phyloP scores from a whole-genome alignment of 2,329 filamentous ascomycete species.

The Didymella keratinophila region DNA sequence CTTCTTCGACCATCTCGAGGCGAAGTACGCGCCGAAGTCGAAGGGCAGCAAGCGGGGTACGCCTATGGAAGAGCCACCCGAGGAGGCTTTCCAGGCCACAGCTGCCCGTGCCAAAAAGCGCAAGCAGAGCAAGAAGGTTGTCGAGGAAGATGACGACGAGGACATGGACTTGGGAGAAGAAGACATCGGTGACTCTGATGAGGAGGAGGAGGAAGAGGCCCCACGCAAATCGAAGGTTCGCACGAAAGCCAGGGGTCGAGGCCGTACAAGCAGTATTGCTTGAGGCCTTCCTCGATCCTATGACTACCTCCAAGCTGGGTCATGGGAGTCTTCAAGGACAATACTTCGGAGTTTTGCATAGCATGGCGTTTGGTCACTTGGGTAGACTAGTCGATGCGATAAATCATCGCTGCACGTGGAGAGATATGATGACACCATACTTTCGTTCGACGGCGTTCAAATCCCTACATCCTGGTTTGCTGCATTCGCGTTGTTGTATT shows the following conservation, averaged over 20 bases:
- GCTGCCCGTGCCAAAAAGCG: constrained; percentile 39
- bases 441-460: background rate
- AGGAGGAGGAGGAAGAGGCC: constrained; percentile 26
- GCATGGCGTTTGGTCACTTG: constrained; percentile 22
- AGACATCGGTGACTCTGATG: constrained; percentile 38
- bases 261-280: constrained; percentile 25
- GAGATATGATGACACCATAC: background rate
- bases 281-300: background rate
- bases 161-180: constrained; percentile 36
- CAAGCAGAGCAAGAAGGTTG: constrained; percentile 32
- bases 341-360: constrained; percentile 20
- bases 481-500: background rate
- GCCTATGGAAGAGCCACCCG: constrained; percentile 63
- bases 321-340: background rate
- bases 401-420: background rate
- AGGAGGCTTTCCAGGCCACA: constrained; percentile 65
- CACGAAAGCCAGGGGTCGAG: constrained; percentile 28
- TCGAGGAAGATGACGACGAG: constrained; percentile 25
- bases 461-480: background rate
- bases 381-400: background rate
- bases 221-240: constrained; percentile 33
- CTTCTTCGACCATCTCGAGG: constrained; percentile 48
- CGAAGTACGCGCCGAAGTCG: constrained; percentile 47
- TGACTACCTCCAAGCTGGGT: background rate
- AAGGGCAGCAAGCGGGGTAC: constrained; percentile 56